Conservation (phyloP, 2,329 filamentous ascomycete species). For the Xylariaceae sp. region DNA sequence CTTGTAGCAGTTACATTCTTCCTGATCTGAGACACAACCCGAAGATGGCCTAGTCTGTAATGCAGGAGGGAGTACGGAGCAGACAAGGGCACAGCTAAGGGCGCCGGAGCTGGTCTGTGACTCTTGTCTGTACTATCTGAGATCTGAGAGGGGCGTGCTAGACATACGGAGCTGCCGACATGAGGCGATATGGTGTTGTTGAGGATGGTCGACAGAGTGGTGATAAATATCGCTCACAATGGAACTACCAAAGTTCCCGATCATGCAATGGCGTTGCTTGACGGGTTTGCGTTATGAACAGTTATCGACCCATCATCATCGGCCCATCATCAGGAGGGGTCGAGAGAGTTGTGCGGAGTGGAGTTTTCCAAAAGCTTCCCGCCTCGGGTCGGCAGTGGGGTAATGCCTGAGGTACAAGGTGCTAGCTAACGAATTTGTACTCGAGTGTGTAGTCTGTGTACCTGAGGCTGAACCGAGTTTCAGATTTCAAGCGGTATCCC, state of each 20-base stretch:
- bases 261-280: constrained; percentile 21
- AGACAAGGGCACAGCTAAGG: neutral
- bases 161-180: constrained; percentile 32
- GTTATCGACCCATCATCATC: constrained; percentile 8
- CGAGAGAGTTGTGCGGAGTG: constrained; percentile 10
- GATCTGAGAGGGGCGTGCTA: neutral
- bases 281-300: constrained; percentile 11
- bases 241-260: constrained; percentile 15
- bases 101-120: too few species aligned
- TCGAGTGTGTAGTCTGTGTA: neutral
- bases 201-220: neutral
- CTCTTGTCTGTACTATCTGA: neutral
- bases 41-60: neutral
- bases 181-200: constrained; percentile 19
- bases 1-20: neutral
- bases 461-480: too few species aligned
- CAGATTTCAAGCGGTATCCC: too few species aligned
- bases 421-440: neutral
- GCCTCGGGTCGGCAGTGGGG: neutral
- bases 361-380: constrained; percentile 10
- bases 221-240: neutral
- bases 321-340: constrained; percentile 21
- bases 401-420: neutral
- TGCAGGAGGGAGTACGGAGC: neutral
- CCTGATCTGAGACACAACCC: neutral